Evolutionary conservation across 2,329 filamentous ascomycete genomes (phyloP).

Genomic region (Madurella mycetomatis): DNA sequence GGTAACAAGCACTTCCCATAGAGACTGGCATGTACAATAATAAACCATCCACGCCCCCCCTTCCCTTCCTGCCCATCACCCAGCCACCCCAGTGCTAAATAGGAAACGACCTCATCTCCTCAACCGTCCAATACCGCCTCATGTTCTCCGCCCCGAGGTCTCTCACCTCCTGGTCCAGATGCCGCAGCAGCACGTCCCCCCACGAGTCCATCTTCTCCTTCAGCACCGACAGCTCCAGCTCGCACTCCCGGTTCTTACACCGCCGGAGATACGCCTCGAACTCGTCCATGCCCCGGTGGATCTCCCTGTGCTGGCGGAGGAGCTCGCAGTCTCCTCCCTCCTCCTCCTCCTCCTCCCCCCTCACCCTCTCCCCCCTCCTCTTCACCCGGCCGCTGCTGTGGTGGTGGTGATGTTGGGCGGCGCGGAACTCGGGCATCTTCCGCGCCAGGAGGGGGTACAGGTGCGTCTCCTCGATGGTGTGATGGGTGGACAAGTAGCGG

Average conservation of each 20-base stretch:
- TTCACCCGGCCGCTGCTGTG: constrained; percentile 22
- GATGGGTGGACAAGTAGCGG: constrained; percentile 68
- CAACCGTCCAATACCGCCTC: constrained; percentile 72
- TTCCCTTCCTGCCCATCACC: too few relatives aligned
- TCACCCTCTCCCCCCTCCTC: neutral
- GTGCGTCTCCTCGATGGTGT: constrained; percentile 76
- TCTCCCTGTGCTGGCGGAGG: constrained; percentile 69
- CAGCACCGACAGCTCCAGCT: constrained; percentile 55
- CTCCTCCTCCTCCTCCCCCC: too few relatives aligned
- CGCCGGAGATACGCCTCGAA: constrained; percentile 61
- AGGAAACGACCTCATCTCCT: constrained; percentile 67
- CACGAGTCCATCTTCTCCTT: constrained; percentile 72
- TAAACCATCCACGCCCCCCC: too few relatives aligned
- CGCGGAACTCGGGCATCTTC: constrained; percentile 73
- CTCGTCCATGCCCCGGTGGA: constrained; percentile 69
- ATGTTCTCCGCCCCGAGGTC: constrained; percentile 81
- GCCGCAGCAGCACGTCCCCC: constrained; percentile 72
- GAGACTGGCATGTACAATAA: too few relatives aligned
- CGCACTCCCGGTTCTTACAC: constrained; percentile 59
- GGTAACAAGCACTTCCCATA: too few relatives aligned
- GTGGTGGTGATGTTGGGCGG: constrained; percentile 17
- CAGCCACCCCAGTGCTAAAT: constrained; percentile 45
- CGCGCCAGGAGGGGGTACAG: constrained; percentile 74
- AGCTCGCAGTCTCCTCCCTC: constrained; percentile 51
- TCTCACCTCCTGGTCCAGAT: constrained; percentile 80